Percentiles rank a stretch among this genome's conserved stretches.
phyloP scores from a whole-genome alignment of 805 yeast species.

The Clavispora santaluciae region DNA sequence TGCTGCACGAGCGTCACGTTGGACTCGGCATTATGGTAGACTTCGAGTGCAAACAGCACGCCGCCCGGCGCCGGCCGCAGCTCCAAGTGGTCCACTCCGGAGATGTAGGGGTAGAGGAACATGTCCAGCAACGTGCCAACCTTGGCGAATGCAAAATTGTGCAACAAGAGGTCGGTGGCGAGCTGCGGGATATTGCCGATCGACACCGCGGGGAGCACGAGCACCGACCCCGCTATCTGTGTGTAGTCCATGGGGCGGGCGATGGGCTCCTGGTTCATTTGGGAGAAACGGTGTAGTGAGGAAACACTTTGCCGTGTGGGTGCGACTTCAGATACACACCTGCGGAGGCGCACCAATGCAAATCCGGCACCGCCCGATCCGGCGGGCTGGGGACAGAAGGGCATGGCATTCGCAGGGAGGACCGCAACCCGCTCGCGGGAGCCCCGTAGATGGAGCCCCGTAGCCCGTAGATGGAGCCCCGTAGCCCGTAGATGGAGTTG shows the following conservation, averaged over 20 bases:
- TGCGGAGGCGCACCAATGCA: no score
- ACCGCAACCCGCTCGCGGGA: no score
- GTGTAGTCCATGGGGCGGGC: not conserved
- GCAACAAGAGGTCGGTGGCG: constrained; percentile 65
- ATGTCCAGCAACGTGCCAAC: constrained; percentile 55
- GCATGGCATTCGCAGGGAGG: no score
- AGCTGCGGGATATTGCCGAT: constrained; percentile 90
- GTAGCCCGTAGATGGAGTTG: no score
- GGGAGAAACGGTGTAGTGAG: no score
- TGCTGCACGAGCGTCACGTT: constrained; percentile 66
- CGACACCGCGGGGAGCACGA: constrained; percentile 77
- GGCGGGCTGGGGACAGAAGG: no score
- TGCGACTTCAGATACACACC: no score
- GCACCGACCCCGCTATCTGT: constrained; percentile 26
- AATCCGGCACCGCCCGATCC: no score
- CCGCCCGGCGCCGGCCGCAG: constrained; percentile 20
- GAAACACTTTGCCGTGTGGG: no score
- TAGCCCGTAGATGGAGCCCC: no score
- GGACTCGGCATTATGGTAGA: constrained; percentile 41
- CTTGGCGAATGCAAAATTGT: constrained; percentile 49
- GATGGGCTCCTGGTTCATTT: no score
- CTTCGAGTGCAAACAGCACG: constrained; percentile 60
- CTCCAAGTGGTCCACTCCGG: constrained; percentile 57
- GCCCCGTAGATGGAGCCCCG: no score
- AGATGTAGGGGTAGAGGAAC: constrained; percentile 73